phyloP scores from a whole-genome alignment of 176 grass and related monocot species.

The Tillandsia fasciculata region DNA sequence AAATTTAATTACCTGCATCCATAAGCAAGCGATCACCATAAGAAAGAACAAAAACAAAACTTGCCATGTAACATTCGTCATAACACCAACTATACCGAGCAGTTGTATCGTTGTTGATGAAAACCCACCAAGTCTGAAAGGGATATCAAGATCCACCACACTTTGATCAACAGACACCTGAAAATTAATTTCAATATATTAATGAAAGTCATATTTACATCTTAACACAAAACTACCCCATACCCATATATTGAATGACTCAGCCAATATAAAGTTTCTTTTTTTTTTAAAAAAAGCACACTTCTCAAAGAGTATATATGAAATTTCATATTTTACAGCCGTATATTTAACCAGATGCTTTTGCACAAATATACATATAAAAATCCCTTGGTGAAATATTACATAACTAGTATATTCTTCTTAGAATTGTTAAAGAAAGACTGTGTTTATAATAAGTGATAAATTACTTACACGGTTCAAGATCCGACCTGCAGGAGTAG shows the following conservation, averaged over 20 bases:
- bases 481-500: constrained; percentile 85
- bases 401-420: not conserved
- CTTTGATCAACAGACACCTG: constrained; percentile 99
- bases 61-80: constrained; percentile 97
- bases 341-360: too few species aligned
- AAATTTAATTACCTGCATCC: constrained; percentile 75
- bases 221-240: not conserved
- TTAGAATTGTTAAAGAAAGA: not conserved
- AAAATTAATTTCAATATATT: constrained; percentile 27
- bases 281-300: too few species aligned
- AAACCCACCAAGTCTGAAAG: constrained; percentile 94
- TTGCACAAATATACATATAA: too few species aligned
- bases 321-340: too few species aligned
- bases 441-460: not conserved
- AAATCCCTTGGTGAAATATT: not conserved
- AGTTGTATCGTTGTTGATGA: constrained; percentile 97
- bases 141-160: constrained; percentile 94
- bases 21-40: constrained; percentile 78
- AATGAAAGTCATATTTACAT: constrained; percentile 3
- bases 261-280: too few species aligned
- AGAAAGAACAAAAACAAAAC: constrained; percentile 84
- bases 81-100: constrained; percentile 82
- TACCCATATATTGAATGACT: too few species aligned
- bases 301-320: too few species aligned
- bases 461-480: constrained; percentile 65